Conservation (phyloP, 2,329 filamentous ascomycete species). For the Ploettnerulaceae sp. region DNA sequence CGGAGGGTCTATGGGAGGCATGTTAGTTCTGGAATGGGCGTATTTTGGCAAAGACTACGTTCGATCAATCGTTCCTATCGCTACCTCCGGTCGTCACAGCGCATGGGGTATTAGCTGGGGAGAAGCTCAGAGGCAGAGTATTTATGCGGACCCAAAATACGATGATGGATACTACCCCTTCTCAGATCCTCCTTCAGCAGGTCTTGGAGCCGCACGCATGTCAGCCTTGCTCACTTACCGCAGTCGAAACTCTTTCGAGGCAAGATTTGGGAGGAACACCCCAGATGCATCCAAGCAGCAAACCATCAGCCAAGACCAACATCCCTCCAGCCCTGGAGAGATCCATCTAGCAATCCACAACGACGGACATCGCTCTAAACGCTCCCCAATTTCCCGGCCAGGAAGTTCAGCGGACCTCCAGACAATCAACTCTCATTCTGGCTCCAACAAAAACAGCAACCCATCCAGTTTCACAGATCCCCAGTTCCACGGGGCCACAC, state of each 20-base stretch:
- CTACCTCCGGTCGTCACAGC: constrained; percentile 78
- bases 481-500: constrained; percentile 64
- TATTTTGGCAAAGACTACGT: constrained; percentile 88
- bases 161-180: constrained; percentile 94
- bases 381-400: constrained; percentile 44
- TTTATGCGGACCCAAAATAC: constrained; percentile 98
- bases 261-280: constrained; percentile 87
- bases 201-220: constrained; percentile 93
- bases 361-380: constrained; percentile 66
- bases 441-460: constrained; percentile 26
- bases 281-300: constrained; percentile 80
- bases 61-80: constrained; percentile 73
- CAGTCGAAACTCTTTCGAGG: constrained; percentile 94
- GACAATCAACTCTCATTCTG: constrained; percentile 17
- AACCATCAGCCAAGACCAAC: constrained; percentile 67
- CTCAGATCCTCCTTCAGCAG: constrained; percentile 77
- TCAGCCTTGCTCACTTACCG: constrained; percentile 92
- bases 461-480: constrained; percentile 51
- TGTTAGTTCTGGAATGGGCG: constrained; percentile 88
- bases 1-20: constrained; percentile 81
- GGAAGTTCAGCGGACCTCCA: constrained; percentile 27
- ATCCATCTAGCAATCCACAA: constrained; percentile 75
- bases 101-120: constrained; percentile 92
- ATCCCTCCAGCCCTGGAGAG: constrained; percentile 48
- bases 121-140: constrained; percentile 83